phyloP scores from a whole-genome alignment of 1,284 basidiomycete genomes.

The Microbotryum saponariae region DNA sequence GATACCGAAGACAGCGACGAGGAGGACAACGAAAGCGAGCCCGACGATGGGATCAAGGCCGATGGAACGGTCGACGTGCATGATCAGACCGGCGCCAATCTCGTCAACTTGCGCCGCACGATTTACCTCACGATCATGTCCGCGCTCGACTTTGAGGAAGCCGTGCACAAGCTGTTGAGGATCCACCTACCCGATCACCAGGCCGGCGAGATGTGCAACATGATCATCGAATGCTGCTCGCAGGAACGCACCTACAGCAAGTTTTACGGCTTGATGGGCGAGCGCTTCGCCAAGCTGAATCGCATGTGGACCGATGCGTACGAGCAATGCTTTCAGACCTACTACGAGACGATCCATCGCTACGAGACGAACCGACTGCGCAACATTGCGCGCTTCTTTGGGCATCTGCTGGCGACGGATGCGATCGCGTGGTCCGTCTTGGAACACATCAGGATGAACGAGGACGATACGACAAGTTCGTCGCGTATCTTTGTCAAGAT shows the following conservation, averaged over 20 bases:
- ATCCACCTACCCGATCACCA: conserved; percentile 84
- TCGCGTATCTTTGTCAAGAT: conserved; percentile 98
- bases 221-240: conserved; percentile 99
- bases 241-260: conserved; percentile 95
- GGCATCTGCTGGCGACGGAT: conserved; percentile 77
- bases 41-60: conserved; percentile 41
- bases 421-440: conserved; percentile 82
- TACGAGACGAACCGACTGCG: conserved; percentile 97
- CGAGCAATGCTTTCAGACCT: conserved; percentile 78
- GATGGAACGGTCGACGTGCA: conserved; percentile 81
- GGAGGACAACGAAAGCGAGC: conserved; percentile 54
- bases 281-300: conserved; percentile 93
- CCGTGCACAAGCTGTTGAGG: conserved; percentile 93
- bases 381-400: conserved; percentile 95
- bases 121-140: conserved; percentile 97
- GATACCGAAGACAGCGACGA: conserved; percentile 61
- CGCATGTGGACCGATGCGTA: conserved; percentile 85
- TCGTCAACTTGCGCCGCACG: conserved; percentile 85
- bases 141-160: conserved; percentile 88
- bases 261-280: conserved; percentile 92
- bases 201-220: conserved; percentile 94
- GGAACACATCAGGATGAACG: conserved; percentile 82
- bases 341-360: conserved; percentile 94
- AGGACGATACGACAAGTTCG: conserved; percentile 93
- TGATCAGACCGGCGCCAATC: conserved; percentile 88